phyloP scores from a whole-genome alignment of 495 filamentous ascomycete genomes.

The Pseudotulostoma volvatum region DNA sequence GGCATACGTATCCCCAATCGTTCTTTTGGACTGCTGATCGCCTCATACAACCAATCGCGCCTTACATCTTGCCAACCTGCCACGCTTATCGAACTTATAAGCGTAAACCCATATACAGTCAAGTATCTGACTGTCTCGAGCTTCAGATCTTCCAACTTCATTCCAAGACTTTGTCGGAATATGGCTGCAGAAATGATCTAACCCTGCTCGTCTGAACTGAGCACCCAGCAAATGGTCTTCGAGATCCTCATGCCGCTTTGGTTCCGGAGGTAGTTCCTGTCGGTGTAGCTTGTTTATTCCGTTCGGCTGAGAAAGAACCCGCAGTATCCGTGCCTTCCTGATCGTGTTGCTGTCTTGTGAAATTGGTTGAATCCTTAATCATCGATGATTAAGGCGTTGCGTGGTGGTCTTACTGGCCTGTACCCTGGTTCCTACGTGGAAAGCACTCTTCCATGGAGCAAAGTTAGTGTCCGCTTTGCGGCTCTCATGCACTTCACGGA shows the following conservation, averaged over 20 bases:
- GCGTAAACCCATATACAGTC: constrained; percentile 7
- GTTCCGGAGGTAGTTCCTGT: constrained; percentile 1
- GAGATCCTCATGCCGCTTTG: constrained; percentile 1
- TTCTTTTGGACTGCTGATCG: constrained; percentile 9
- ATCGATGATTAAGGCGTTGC: too few relatives aligned
- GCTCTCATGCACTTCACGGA: too few relatives aligned
- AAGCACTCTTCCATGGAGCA: too few relatives aligned
- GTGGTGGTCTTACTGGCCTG: too few relatives aligned
- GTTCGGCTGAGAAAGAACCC: background rate
- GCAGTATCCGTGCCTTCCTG: background rate
- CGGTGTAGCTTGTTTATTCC: background rate
- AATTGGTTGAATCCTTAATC: too few relatives aligned
- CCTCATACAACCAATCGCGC: constrained; percentile 14
- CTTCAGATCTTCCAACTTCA: background rate
- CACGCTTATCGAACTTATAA: constrained; percentile 11
- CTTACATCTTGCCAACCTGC: constrained; percentile 13
- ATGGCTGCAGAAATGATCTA: constrained; percentile 2
- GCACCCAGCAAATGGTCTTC: background rate
- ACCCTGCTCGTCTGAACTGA: background rate
- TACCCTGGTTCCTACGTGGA: too few relatives aligned
- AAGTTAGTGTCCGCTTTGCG: too few relatives aligned
- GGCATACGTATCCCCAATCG: constrained; percentile 6
- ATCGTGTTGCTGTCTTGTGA: background rate
- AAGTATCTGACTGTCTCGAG: constrained; percentile 1
- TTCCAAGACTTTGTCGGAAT: background rate